phyloP scores from a whole-genome alignment of 495 filamentous ascomycete genomes.

The Penicillium diatomitis region DNA sequence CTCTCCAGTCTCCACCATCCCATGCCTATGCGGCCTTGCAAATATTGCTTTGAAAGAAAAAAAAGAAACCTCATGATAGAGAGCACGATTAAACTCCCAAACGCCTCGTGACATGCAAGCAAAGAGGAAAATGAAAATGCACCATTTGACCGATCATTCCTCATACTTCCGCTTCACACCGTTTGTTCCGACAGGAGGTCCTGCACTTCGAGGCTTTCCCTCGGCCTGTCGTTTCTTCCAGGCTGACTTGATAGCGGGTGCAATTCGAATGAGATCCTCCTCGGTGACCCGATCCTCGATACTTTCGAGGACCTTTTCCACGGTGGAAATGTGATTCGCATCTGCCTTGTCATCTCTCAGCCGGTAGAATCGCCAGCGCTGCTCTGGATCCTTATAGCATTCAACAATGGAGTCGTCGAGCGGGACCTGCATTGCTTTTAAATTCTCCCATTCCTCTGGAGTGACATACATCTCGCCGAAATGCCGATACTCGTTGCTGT shows the following conservation, averaged over 20 bases:
- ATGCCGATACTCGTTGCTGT: slow-evolving; percentile 47
- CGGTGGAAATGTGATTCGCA: slow-evolving; percentile 77
- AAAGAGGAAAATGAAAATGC: not conserved
- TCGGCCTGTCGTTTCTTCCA: slow-evolving; percentile 56
- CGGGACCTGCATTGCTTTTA: slow-evolving; percentile 60
- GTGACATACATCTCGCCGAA: slow-evolving; percentile 62
- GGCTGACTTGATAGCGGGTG: slow-evolving; percentile 57
- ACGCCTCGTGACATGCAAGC: not conserved
- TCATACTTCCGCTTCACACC: slow-evolving; percentile 42
- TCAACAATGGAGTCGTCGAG: slow-evolving; percentile 82
- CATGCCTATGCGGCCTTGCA: not conserved
- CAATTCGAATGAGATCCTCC: slow-evolving; percentile 53
- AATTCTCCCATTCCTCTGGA: slow-evolving; percentile 69
- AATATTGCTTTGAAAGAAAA: no score
- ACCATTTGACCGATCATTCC: slow-evolving; percentile 25
- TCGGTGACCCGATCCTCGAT: slow-evolving; percentile 65
- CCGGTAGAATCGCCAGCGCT: slow-evolving; percentile 74
- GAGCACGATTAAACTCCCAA: not conserved
- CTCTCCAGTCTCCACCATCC: no score
- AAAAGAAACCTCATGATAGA: not conserved
- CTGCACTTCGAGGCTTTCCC: slow-evolving; percentile 14
- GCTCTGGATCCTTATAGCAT: slow-evolving; percentile 65
- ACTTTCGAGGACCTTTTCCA: slow-evolving; percentile 71
- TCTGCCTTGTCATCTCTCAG: slow-evolving; percentile 87
- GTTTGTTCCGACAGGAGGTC: slow-evolving; percentile 24